Base-by-base conservation (phyloP, 2,329 filamentous ascomycete genomes). In the Knufia petricola region DNA sequence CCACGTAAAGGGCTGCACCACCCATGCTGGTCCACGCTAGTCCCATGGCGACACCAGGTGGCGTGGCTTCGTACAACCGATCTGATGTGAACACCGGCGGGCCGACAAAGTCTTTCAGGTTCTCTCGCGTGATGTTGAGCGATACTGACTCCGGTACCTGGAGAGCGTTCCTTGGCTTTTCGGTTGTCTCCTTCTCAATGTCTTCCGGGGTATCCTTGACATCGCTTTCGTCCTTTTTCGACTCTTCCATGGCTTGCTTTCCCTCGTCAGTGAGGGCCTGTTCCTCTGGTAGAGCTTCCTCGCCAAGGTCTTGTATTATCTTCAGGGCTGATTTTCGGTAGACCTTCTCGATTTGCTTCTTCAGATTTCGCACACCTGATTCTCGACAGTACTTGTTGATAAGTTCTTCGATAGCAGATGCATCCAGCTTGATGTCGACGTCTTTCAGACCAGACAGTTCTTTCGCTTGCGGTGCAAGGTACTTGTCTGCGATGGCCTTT, bases 291-390 rank as follows among this genome's bases (percentile, higher is more conserved):
- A 95, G 69, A 1, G 76, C 85, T 4, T 87, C 83, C 61, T 95
- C 89, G 43, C 90, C 90, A 12, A 96, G 76, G 54, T 96, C 89
- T 64, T 90, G 85, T 10, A 98, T 90, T 57, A 98, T 98, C 70
- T 95, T 96, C 53, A 98, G 75, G 0, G 92, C 94, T 12, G 90
- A 88, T 69, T 98, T 98, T 50, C 92, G 82, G 69, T 95, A 98
- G 2, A 98, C 87, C 72, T 98, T 98, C 66, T 98, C 92, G 53
- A 98, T 98, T 66, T 96, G 90, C 73, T 98, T 96, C 78, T 98
- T 98, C 52, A 98, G 72, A 63, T 98, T 98, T 57, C 92, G 84
- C 7, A 98, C 94, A 59, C 92, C 92, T 37, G 88, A 95, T 69
- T 98, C 92, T 37, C 92, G 85, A 69, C 89, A 95, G 71, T 98